Evolutionary conservation across 202 grass and related monocot genomes (phyloP).

Genomic region (Elaeis oleifera): DNA sequence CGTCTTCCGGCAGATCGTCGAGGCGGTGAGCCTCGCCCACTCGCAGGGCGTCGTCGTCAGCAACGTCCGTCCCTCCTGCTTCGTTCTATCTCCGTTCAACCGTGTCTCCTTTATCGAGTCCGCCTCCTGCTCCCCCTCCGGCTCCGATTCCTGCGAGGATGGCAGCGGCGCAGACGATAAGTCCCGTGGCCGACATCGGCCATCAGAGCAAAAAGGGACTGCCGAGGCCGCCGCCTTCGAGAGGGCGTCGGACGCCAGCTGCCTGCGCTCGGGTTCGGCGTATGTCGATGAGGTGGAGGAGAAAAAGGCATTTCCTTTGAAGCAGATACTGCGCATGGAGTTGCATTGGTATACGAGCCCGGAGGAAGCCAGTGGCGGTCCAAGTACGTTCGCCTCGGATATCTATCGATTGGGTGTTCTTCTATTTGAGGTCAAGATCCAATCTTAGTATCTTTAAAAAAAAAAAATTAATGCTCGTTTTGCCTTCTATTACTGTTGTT

Average conservation of each 20-base stretch:
- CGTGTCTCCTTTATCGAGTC: slow-evolving; percentile 96
- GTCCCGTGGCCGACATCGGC: background rate
- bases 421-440: slow-evolving; percentile 62
- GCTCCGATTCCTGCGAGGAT: slow-evolving; percentile 40
- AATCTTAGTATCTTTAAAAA: background rate
- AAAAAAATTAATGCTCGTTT: slow-evolving; percentile 3
- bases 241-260: too few species aligned
- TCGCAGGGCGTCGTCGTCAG: slow-evolving; percentile 78
- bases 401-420: slow-evolving; percentile 87
- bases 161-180: slow-evolving; percentile 16
- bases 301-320: slow-evolving; percentile 64
- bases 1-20: slow-evolving; percentile 78
- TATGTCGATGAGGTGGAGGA: background rate
- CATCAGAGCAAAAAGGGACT: too few species aligned
- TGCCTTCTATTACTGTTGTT: slow-evolving; percentile 6
- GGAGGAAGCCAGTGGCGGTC: slow-evolving; percentile 43
- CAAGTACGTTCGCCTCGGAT: slow-evolving; percentile 69
- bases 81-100: slow-evolving; percentile 79
- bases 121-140: slow-evolving; percentile 63
- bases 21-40: slow-evolving; percentile 75
- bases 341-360: slow-evolving; percentile 89
- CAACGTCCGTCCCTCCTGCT: slow-evolving; percentile 78
- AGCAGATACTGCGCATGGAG: slow-evolving; percentile 69
- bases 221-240: slow-evolving; percentile 7
- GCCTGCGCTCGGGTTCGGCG: too few species aligned